Evolutionary conservation across 345 rosid species (phyloP), one percentile per base, ranked within the genome.

Genomic region (Pseudoturritis turrita): DNA sequence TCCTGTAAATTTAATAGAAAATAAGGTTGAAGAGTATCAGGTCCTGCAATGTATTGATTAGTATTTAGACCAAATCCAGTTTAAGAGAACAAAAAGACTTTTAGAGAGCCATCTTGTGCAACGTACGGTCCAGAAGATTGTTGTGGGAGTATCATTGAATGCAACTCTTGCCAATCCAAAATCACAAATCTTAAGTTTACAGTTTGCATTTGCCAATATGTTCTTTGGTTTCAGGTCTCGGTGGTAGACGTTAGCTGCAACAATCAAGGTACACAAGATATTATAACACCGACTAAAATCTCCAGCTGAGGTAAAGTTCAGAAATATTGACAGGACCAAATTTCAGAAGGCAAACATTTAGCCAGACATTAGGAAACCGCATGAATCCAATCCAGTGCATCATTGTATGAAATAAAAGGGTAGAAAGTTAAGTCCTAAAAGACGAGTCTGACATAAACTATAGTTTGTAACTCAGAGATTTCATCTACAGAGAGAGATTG

Each of bases 161-260:
- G 98, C 92, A 81, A 89, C 98, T 72, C 98, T 86, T 47, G 98
- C 98, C 70, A 94, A 77, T 41, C 98, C 97, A 76, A 94, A 94
- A 80, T 94, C 98, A 65, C 98, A 94, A 13, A 94, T 85, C 82
- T 94, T 94, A 55, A 94, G 92, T 71, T 94, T 94, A 80, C 97
- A 94, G 65, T 94, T 89, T 56, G 98, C 98, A 88, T 94, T 94
- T 49, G 98, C 98, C 83, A 94, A 75, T 72, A 94, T 94, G 71
- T 94, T 94, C 84, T 94, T 94, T 14, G 98, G 97, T 68, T 94
- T 94, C 72, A 93, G 79, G 72, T 93, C 98, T 75, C 98, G 83
- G 72, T 93, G 97, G 80, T 85, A 93, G 60, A 90, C 98, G 26
- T 88, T 94, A 25, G 98, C 97, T 94, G 91, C 88, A 87, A 49